Evolutionary conservation across 2,329 filamentous ascomycete genomes (phyloP).

Genomic region (Arachnomyces sp.): DNA sequence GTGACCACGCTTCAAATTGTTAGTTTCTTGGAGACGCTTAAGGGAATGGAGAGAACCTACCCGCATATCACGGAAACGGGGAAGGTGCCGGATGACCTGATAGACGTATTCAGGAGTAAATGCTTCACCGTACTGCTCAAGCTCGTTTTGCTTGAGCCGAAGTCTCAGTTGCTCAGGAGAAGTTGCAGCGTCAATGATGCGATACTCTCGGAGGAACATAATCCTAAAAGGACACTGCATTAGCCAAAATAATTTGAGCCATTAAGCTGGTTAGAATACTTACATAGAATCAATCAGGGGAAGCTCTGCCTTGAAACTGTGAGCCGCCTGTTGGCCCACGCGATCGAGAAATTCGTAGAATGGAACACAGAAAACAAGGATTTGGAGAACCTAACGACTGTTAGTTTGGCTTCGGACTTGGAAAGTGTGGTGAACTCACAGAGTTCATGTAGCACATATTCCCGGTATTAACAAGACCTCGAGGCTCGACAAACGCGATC

Average conservation of each 20-base stretch:
- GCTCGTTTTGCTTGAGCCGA: constrained; percentile 68
- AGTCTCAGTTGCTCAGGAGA: constrained; percentile 65
- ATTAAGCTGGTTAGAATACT: constrained; percentile 29
- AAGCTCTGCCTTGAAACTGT: constrained; percentile 93
- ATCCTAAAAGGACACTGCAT: constrained; percentile 51
- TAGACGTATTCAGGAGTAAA: constrained; percentile 95
- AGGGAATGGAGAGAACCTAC: constrained; percentile 41
- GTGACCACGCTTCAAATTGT: constrained; percentile 62
- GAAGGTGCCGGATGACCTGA: constrained; percentile 76
- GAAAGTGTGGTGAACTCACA: constrained; percentile 48
- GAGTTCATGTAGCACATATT: constrained; percentile 99
- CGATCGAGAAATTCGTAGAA: constrained; percentile 93
- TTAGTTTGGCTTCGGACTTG: constrained; percentile 26
- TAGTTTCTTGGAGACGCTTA: constrained; percentile 10
- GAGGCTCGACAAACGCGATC: constrained; percentile 77
- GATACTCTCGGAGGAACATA: constrained; percentile 91
- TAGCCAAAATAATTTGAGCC: constrained; percentile 7
- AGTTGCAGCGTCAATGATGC: constrained; percentile 68
- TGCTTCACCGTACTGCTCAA: constrained; percentile 83
- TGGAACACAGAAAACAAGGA: constrained; percentile 83
- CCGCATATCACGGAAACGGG: constrained; percentile 86
- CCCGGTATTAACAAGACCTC: constrained; percentile 89
- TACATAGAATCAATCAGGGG: constrained; percentile 90
- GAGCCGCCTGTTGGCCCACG: constrained; percentile 69
- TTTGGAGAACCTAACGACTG: constrained; percentile 69